phyloP scores from a whole-genome alignment of 352 stramenopile genomes.

The Globisporangium heterothallicum region DNA sequence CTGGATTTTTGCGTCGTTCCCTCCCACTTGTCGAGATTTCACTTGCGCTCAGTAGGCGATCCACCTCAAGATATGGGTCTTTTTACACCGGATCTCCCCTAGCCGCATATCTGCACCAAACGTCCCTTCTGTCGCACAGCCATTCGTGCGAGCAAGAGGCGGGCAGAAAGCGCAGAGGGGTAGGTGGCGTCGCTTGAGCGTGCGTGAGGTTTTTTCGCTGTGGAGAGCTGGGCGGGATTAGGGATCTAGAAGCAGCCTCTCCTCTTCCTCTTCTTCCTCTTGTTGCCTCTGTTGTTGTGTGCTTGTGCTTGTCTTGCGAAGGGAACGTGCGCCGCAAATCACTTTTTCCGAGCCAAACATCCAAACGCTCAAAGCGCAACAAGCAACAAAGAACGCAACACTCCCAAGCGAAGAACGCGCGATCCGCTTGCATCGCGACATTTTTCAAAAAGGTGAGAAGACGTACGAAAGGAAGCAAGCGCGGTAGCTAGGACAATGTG shows the following conservation, averaged over 20 bases:
- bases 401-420: no score
- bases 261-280: not conserved
- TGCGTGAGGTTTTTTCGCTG: not conserved
- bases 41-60: not conserved
- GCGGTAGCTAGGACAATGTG: no score
- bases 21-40: no score
- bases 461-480: not conserved
- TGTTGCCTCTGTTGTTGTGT: conserved; percentile 4
- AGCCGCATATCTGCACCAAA: not conserved
- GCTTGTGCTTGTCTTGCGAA: not conserved
- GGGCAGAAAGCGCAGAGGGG: not conserved
- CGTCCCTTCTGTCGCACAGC: not conserved
- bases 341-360: not conserved
- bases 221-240: no score
- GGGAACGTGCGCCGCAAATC: conserved; percentile 1
- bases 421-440: not conserved
- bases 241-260: conserved; percentile 5
- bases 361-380: not conserved
- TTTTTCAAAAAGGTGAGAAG: not conserved
- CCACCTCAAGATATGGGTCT: not conserved
- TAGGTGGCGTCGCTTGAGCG: not conserved
- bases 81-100: not conserved
- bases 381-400: not conserved
- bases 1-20: conserved; percentile 7
- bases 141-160: not conserved